Evolutionary conservation across 148 eudicot species (phyloP), one percentile per base, ranked within the genome.

Genomic region (Silene conica): DNA sequence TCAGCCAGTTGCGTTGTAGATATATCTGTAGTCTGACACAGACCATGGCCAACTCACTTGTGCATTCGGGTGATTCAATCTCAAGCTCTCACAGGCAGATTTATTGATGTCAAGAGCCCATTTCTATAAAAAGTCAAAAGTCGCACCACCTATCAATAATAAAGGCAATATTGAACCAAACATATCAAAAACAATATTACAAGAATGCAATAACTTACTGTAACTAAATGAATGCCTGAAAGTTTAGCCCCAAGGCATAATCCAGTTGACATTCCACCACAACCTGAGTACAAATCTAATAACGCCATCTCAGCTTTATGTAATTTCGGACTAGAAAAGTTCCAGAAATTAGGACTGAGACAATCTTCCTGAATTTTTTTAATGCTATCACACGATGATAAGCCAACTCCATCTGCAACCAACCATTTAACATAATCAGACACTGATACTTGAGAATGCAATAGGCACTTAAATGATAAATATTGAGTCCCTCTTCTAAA

Each of bases 221-320:
- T 90, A 48, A 81, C 87, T 58, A 95, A 88, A 80, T 86, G 79
- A 14, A 90, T 74, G 65, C 88, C 76, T 63, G 97, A 85, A 79
- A 87, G 87, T 85, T 85, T 87, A 79, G 98, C 90, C 78, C 98
- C 98, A 65, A 90, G 80, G 82, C 94, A 86, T 71, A 95, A 80
- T 81, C 98, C 98, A 52, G 96, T 92, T 69, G 98, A 95, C 98
- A 95, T 95, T 75, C 93, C 98, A 69, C 98, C 98, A 85, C 98
- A 95, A 62, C 98, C 98, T 77, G 97, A 80, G 74, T 83, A 95
- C 56, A 95, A 83, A 80, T 95, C 98, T 69, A 95, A 80, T 66
- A 95, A 82, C 57, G 89, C 72, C 84, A 87, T 80, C 72, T 85
- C 91, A 31, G 76, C 66, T 59, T 79, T 81, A 66, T 65, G 22